Evolutionary conservation across 2,329 filamentous ascomycete genomes (phyloP), one percentile per base, ranked within the genome.

Genomic region (Paecilomyces niveus): DNA sequence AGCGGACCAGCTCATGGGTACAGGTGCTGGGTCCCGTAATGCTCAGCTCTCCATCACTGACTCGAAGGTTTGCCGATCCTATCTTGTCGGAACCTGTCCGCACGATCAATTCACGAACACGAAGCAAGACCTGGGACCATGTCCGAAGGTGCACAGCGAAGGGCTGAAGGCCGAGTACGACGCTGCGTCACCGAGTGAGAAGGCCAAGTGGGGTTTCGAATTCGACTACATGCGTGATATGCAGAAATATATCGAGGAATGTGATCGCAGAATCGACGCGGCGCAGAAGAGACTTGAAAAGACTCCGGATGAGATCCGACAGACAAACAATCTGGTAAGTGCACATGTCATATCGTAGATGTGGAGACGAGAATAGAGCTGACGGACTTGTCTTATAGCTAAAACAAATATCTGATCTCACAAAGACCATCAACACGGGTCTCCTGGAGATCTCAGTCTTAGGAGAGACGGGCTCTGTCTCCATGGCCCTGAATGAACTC

Each of bases 51-150:
- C 89, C 63, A 89, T 99, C 68, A 94, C 87, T 60, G 94, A 97
- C 75, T 83, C 89, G 57, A 97, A 96, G 77, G 90, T 96, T 67
- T 99, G 94, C 80, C 90, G 91, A 57, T 97, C 92, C 18, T 97
- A 93, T 75, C 84, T 99, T 54, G 92, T 85, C 62, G 94, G 94
- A 67, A 95, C 90, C 59, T 99, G 94, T 74, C 94, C 94, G 0
- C 93, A 97, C 81, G 94, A 99, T 73, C 90, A 99, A 70, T 99
- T 99, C 83, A 99, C 93, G 64, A 99, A 99, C 78, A 99, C 94
- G 53, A 97, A 97, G 80, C 92, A 97, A 82, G 94, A 99, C 73
- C 84, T 97, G 33, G 94, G 94, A 2, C 84, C 86, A 0, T 99
- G 94, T 71, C 85, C 90, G 54, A 94, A 93, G 72, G 84, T 93